Conservation (phyloP, 768 basidiomycete species). For the Hypsizygus marmoreus region DNA sequence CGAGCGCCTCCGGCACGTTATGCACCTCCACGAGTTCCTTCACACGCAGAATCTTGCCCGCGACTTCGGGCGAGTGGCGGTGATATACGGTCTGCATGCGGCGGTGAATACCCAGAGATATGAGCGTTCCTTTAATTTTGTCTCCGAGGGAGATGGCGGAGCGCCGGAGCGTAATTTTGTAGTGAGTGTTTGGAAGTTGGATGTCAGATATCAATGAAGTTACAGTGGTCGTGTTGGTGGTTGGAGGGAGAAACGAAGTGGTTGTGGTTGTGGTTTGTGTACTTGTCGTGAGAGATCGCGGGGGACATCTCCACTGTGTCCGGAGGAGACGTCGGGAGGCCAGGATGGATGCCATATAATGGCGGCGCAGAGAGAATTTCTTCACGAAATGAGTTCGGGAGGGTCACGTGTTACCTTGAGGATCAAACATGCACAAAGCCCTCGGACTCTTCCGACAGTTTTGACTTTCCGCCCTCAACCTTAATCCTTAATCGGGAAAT, state of each 20-base stretch:
- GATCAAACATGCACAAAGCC: conserved; percentile 3
- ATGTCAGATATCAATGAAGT: neutral
- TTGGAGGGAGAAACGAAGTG: conserved; percentile 1
- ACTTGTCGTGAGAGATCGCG: conserved; percentile 13
- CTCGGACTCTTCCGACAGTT: conserved; percentile 16
- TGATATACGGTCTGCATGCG: conserved; percentile 87
- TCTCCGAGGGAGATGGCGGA: conserved; percentile 84
- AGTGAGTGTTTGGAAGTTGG: conserved; percentile 56
- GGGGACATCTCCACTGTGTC: conserved; percentile 12
- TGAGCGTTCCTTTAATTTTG: conserved; percentile 70
- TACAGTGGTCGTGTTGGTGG: neutral
- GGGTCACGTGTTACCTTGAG: neutral
- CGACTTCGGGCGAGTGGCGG: conserved; percentile 67
- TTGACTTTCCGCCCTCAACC: too few relatives aligned
- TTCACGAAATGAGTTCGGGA: neutral
- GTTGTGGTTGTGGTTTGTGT: neutral
- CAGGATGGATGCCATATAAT: conserved; percentile 17
- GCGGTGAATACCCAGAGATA: conserved; percentile 81
- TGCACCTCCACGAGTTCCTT: conserved; percentile 91
- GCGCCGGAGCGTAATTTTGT: conserved; percentile 85
- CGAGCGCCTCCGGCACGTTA: conserved; percentile 72
- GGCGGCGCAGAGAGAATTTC: too few relatives aligned
- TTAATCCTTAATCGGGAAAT: too few relatives aligned
- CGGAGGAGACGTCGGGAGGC: conserved; percentile 12
- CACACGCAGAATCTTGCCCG: conserved; percentile 83